Conservation (phyloP, 1,284 basidiomycete species). For the Abortiporus biennis region DNA sequence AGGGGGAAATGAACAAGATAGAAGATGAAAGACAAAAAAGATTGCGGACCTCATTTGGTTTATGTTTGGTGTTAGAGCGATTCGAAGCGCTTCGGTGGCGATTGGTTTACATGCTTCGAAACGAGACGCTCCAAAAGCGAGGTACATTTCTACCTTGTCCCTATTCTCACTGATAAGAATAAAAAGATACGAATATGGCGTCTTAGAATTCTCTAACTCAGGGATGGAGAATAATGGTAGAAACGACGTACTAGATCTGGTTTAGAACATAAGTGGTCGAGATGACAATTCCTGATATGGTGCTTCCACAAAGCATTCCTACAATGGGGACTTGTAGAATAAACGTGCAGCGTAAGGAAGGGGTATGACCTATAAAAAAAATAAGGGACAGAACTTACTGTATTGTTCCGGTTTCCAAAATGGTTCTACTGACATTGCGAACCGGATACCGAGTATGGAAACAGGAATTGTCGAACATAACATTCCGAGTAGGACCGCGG, state of each 20-base stretch:
- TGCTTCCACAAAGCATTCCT: constrained; percentile 83
- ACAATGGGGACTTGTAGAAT: constrained; percentile 63
- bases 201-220: no score
- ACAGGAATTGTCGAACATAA: constrained; percentile 74
- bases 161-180: constrained; percentile 59
- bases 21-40: background rate
- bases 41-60: constrained; percentile 76
- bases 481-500: constrained; percentile 63
- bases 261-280: constrained; percentile 59
- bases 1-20: background rate
- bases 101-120: constrained; percentile 78
- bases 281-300: constrained; percentile 71
- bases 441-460: constrained; percentile 71
- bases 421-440: constrained; percentile 68
- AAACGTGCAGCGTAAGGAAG: constrained; percentile 19
- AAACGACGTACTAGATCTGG: constrained; percentile 44
- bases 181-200: background rate
- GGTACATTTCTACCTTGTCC: constrained; percentile 79
- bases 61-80: constrained; percentile 75
- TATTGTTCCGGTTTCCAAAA: constrained; percentile 83
- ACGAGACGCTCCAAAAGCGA: constrained; percentile 77
- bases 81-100: constrained; percentile 67
- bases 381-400: constrained; percentile 37
- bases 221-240: background rate
- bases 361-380: background rate